phyloP scores from a whole-genome alignment of 2,329 filamentous ascomycete species.

The Aspergillus eucalypticola region DNA sequence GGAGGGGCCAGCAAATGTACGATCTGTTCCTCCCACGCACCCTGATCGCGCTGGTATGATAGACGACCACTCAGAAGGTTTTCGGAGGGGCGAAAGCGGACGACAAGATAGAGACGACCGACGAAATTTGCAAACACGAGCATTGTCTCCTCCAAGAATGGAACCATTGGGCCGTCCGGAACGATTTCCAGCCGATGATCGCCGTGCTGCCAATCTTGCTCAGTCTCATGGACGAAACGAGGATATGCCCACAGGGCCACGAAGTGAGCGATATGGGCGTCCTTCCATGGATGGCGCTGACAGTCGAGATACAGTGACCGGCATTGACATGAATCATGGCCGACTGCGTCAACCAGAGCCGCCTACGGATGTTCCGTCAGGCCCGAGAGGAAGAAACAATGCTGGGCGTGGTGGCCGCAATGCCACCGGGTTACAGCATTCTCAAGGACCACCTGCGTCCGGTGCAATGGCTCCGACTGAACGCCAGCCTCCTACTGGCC shows the following conservation, averaged over 20 bases:
- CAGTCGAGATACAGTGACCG: constrained; percentile 39
- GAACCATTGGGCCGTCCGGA: constrained; percentile 40
- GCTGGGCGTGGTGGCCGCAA: constrained; percentile 42
- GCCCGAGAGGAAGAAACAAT: constrained; percentile 51
- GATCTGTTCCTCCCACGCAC: constrained; percentile 29
- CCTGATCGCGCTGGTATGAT: constrained; percentile 38
- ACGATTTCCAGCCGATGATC: constrained; percentile 39
- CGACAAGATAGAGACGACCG: constrained; percentile 37
- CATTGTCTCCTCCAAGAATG: constrained; percentile 29
- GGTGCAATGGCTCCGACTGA: constrained; percentile 31
- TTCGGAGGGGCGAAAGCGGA: constrained; percentile 32
- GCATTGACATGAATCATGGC: constrained; percentile 49
- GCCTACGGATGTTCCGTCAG: constrained; percentile 52
- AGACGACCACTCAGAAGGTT: constrained; percentile 34
- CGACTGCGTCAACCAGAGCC: constrained; percentile 46
- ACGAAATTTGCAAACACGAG: constrained; percentile 27
- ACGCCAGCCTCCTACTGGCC: constrained; percentile 47
- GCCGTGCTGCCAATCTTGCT: constrained; percentile 31
- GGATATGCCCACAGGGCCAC: constrained; percentile 56
- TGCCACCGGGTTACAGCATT: constrained; percentile 32
- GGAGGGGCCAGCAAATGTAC: constrained; percentile 28
- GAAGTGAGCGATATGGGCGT: constrained; percentile 42
- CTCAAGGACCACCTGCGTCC: constrained; percentile 22
- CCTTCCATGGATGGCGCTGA: constrained; percentile 32
- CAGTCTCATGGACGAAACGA: constrained; percentile 39